Evolutionary conservation across 257 asterid genomes (phyloP).

Genomic region (Solanum pinnatisectum): DNA sequence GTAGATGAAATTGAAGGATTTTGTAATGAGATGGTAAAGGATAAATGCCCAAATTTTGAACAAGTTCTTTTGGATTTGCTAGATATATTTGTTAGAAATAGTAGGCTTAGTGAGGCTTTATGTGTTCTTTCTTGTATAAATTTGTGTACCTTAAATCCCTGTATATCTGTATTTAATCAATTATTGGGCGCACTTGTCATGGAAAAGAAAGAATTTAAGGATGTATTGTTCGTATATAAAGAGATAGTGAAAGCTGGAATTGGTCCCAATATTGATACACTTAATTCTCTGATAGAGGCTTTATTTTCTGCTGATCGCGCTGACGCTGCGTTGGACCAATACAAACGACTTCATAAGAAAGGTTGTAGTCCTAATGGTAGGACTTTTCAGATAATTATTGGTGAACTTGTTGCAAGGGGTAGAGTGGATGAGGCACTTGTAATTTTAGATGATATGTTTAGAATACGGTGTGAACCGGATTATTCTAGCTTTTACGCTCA

Average conservation of each 20-base stretch:
- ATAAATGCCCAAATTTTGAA: slow-evolving; percentile 39
- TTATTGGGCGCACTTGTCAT: slow-evolving; percentile 51
- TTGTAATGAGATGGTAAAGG: slow-evolving; percentile 59
- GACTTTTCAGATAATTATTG: slow-evolving; percentile 57
- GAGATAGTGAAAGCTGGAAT: slow-evolving; percentile 77
- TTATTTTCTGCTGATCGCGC: slow-evolving; percentile 55
- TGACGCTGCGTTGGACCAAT: slow-evolving; percentile 61
- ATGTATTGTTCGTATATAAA: slow-evolving; percentile 73
- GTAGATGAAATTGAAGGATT: slow-evolving; percentile 64
- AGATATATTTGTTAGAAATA: slow-evolving; percentile 39
- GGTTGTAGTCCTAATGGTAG: slow-evolving; percentile 59
- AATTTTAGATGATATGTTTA: slow-evolving; percentile 53
- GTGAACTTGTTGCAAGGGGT: slow-evolving; percentile 47
- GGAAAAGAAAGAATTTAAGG: slow-evolving; percentile 52
- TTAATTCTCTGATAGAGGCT: slow-evolving; percentile 64
- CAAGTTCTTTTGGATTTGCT: slow-evolving; percentile 41
- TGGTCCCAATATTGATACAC: slow-evolving; percentile 49
- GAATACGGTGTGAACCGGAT: slow-evolving; percentile 33
- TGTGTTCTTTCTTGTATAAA: slow-evolving; percentile 56
- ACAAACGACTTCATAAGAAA: slow-evolving; percentile 57
- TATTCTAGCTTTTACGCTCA: slow-evolving; percentile 29
- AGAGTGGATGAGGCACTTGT: slow-evolving; percentile 41
- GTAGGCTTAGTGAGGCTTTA: slow-evolving; percentile 54
- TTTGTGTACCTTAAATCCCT: slow-evolving; percentile 39
- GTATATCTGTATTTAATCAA: slow-evolving; percentile 32